These are phyloP conservation scores for Piromyces sp. DNA, from an alignment of 192 early-diverging fungal species.

Conservation along the genomic window DNA sequence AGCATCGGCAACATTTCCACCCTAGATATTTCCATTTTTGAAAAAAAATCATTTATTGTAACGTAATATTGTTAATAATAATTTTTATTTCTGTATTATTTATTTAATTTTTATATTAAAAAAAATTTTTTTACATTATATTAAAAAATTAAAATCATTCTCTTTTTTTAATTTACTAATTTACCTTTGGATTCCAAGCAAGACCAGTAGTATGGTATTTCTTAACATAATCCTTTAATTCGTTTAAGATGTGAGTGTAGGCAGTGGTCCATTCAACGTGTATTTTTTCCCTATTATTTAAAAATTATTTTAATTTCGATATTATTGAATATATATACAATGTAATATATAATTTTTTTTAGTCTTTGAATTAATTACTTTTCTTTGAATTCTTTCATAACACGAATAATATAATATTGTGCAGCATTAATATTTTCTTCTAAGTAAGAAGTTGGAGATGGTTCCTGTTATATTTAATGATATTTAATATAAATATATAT, in stretches of 20 bases:
- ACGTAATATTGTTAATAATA: too few relatives aligned
- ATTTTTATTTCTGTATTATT: too few relatives aligned
- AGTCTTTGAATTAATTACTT: too few relatives aligned
- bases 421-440: constrained; percentile 77
- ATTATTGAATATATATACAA: not conserved
- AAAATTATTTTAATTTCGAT: not conserved
- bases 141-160: not conserved
- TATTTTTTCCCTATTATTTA: constrained; percentile 34
- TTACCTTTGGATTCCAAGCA: constrained; percentile 70
- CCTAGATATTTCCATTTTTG: too few relatives aligned
- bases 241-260: constrained; percentile 48
- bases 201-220: constrained; percentile 74
- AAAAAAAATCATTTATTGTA: too few relatives aligned
- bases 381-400: constrained; percentile 76
- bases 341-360: too few relatives aligned
- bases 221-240: constrained; percentile 73
- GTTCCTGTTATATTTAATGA: constrained; percentile 29
- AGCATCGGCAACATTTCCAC: constrained; percentile 2
- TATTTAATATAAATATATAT: too few relatives aligned
- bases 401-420: constrained; percentile 81
- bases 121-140: not conserved
- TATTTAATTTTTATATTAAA: too few relatives aligned
- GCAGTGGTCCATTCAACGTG: constrained; percentile 75
- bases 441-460: constrained; percentile 71
- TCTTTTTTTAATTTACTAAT: not conserved